Conservation (phyloP, 2,329 filamentous ascomycete species). For the Trichophyton simii region DNA sequence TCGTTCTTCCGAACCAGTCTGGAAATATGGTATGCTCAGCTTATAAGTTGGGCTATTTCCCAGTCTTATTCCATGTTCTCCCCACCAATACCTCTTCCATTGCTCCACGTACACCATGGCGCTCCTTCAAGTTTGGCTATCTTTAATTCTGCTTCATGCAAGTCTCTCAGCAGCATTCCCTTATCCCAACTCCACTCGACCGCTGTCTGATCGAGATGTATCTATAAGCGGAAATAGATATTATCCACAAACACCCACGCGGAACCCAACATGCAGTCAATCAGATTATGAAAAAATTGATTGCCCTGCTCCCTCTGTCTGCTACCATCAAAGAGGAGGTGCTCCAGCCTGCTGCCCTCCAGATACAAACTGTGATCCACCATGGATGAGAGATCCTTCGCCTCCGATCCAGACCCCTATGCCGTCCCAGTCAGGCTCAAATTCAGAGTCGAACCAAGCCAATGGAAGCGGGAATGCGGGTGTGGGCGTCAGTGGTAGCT, state of each 20-base stretch:
- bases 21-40: background rate
- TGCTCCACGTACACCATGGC: background rate
- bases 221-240: background rate
- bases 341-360: constrained; percentile 18
- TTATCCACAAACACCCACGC: background rate
- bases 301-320: constrained; percentile 11
- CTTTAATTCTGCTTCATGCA: background rate
- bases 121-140: background rate
- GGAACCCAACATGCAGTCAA: constrained; percentile 6
- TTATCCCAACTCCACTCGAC: background rate
- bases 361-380: constrained; percentile 16
- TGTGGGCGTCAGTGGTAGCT: constrained; percentile 4
- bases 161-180: background rate
- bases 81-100: background rate
- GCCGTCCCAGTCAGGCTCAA: background rate
- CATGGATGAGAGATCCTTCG: constrained; percentile 2
- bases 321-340: constrained; percentile 19
- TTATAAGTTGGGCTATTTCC: background rate
- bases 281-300: background rate
- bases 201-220: background rate
- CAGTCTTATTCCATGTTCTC: background rate
- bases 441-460: background rate
- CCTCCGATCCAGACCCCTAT: background rate
- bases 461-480: constrained; percentile 2
- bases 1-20: background rate